A percentile compares a stretch with the other conserved stretches of the same genome.
phyloP scores from a whole-genome alignment of 331 rosid genomes.

The Malus hybrid region DNA sequence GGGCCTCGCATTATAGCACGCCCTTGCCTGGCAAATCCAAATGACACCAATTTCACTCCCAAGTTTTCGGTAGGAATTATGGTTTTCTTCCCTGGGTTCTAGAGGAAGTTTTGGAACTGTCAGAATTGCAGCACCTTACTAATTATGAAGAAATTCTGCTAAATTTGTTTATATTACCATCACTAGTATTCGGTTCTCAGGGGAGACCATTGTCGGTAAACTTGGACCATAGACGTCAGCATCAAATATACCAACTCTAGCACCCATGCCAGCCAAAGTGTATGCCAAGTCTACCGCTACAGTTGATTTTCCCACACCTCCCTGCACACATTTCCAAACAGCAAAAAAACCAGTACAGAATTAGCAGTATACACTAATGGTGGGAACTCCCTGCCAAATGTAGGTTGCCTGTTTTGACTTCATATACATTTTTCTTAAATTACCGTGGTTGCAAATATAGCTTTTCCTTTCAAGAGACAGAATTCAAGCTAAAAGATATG shows the following conservation, averaged over 20 bases:
- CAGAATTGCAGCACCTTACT: slow-evolving; percentile 17
- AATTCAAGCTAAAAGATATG: neutral
- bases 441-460: no score
- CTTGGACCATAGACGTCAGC: slow-evolving; percentile 99
- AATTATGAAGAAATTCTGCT: slow-evolving; percentile 14
- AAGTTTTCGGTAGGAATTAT: slow-evolving; percentile 87
- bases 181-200: slow-evolving; percentile 71
- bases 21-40: slow-evolving; percentile 96
- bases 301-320: slow-evolving; percentile 97
- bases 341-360: neutral
- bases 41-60: slow-evolving; percentile 93
- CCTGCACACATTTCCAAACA: slow-evolving; percentile 44
- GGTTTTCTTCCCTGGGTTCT: slow-evolving; percentile 81
- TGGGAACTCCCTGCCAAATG: no score
- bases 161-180: slow-evolving; percentile 49
- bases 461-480: neutral
- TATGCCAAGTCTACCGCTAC: slow-evolving; percentile 92
- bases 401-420: no score
- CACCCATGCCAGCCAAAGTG: slow-evolving; percentile 97
- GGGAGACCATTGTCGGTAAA: slow-evolving; percentile 98
- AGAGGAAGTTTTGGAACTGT: slow-evolving; percentile 17
- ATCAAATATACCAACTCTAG: slow-evolving; percentile 95
- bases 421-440: no score
- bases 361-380: neutral
- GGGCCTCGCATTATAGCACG: slow-evolving; percentile 99